Percentiles rank a stretch among this genome's conserved stretches.
Evolutionary conservation across 1,284 basidiomycete species (phyloP).

Genomic region (Schizophyllum amplum): DNA sequence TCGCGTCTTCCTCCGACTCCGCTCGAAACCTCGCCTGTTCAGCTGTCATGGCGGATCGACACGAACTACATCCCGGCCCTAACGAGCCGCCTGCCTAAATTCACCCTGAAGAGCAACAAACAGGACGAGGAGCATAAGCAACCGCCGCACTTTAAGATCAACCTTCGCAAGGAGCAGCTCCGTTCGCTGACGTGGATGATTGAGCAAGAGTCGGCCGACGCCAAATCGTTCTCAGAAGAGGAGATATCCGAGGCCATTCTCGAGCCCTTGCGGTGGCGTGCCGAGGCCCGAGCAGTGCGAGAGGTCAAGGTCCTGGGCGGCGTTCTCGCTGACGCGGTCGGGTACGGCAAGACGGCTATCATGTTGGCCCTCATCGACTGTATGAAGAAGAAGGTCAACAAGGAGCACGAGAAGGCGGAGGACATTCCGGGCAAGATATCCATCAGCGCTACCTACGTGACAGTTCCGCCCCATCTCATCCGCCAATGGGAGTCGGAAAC

Average conservation of each 20-base stretch:
- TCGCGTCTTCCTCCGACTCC: constrained; percentile 71
- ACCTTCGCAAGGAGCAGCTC: constrained; percentile 78
- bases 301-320: constrained; percentile 77
- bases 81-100: constrained; percentile 54
- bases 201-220: constrained; percentile 61
- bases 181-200: constrained; percentile 95
- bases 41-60: constrained; percentile 68
- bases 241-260: constrained; percentile 89
- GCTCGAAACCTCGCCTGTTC: neutral
- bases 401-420: constrained; percentile 45
- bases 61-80: constrained; percentile 67
- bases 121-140: constrained; percentile 67
- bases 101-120: constrained; percentile 74
- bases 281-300: constrained; percentile 83
- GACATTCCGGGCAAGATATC: constrained; percentile 61
- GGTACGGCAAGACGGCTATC: constrained; percentile 96
- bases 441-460: constrained; percentile 72
- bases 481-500: constrained; percentile 89
- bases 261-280: constrained; percentile 84
- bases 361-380: constrained; percentile 83
- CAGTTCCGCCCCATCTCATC: constrained; percentile 87
- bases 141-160: constrained; percentile 70
- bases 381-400: constrained; percentile 46
- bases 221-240: constrained; percentile 80
- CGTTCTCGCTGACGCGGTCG: constrained; percentile 92